A percentile compares a stretch with the other conserved stretches of the same genome.
Conservation (phyloP, 2,329 filamentous ascomycete species). For the Pseudogymnoascus sp. region DNA sequence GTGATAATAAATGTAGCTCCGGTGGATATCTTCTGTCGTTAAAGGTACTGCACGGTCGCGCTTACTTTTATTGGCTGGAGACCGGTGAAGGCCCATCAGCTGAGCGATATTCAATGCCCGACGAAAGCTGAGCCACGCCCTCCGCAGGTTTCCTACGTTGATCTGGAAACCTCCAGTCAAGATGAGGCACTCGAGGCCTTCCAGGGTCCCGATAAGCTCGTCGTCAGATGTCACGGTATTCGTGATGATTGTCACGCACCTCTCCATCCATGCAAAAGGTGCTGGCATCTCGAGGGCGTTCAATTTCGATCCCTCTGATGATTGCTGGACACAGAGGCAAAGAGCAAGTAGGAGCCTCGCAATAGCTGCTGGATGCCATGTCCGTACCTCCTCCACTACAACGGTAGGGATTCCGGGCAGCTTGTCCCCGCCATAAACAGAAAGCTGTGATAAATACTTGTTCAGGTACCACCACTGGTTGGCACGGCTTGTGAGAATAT, state of each 20-base stretch:
- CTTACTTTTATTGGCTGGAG: slow-evolving; percentile 23
- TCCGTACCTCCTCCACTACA: slow-evolving; percentile 19
- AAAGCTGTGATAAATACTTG: slow-evolving; percentile 18
- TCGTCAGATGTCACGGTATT: slow-evolving; percentile 38
- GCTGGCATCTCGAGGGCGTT: slow-evolving; percentile 18
- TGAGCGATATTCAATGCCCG: slow-evolving; percentile 45
- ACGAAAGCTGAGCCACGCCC: slow-evolving; percentile 41
- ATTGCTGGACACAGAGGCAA: slow-evolving; percentile 25
- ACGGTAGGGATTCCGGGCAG: slow-evolving; percentile 14
- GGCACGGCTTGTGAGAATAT: slow-evolving; percentile 19
- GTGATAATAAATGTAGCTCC: not conserved
- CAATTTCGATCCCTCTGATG: slow-evolving; percentile 21
- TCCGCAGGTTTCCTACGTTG: slow-evolving; percentile 42
- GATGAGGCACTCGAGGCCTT: slow-evolving; percentile 47
- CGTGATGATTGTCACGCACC: slow-evolving; percentile 18
- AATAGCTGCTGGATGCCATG: slow-evolving; percentile 22
- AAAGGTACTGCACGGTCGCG: not conserved
- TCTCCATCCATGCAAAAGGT: slow-evolving; percentile 22
- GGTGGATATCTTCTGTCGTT: not conserved
- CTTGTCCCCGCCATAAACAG: slow-evolving; percentile 6
- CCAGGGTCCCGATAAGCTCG: slow-evolving; percentile 38
- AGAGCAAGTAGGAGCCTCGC: slow-evolving; percentile 24
- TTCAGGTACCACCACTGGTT: slow-evolving; percentile 23
- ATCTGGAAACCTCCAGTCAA: slow-evolving; percentile 40
- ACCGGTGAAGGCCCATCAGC: slow-evolving; percentile 42